phyloP scores from a whole-genome alignment of 768 basidiomycete genomes.

The Psilocybe cyanescens region DNA sequence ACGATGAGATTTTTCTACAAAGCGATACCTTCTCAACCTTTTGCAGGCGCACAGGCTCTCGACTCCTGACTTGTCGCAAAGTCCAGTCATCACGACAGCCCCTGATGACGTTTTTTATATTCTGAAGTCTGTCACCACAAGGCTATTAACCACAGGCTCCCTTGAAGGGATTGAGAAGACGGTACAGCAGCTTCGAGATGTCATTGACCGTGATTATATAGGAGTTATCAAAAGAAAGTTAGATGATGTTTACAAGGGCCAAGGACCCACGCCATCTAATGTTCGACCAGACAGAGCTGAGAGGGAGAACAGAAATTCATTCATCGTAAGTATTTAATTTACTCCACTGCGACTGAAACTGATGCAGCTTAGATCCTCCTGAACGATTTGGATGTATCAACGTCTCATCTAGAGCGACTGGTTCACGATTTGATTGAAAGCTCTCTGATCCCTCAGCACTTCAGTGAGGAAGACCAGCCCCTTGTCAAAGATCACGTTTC shows the following conservation, averaged over 20 bases:
- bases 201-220: conserved; percentile 84
- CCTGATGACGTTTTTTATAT: conserved; percentile 98
- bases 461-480: conserved; percentile 58
- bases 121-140: conserved; percentile 79
- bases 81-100: conserved; percentile 69
- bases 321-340: conserved; percentile 68
- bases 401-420: conserved; percentile 86
- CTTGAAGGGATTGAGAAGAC: conserved; percentile 58
- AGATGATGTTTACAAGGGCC: conserved; percentile 82
- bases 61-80: conserved; percentile 66
- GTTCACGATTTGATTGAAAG: conserved; percentile 64
- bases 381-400: conserved; percentile 94
- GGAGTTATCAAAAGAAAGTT: conserved; percentile 82
- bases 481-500: conserved; percentile 51
- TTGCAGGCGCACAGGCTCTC: conserved; percentile 87
- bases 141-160: conserved; percentile 81
- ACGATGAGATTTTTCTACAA: neutral
- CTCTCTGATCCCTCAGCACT: conserved; percentile 66
- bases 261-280: conserved; percentile 43
- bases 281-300: conserved; percentile 76
- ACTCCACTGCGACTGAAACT: neutral
- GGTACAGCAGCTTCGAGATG: conserved; percentile 64
- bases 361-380: conserved; percentile 66
- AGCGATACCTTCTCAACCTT: neutral
- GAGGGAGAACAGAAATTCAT: conserved; percentile 75